Conservation (phyloP, 2,329 filamentous ascomycete species). For the Pseudogymnoascus sp. region DNA sequence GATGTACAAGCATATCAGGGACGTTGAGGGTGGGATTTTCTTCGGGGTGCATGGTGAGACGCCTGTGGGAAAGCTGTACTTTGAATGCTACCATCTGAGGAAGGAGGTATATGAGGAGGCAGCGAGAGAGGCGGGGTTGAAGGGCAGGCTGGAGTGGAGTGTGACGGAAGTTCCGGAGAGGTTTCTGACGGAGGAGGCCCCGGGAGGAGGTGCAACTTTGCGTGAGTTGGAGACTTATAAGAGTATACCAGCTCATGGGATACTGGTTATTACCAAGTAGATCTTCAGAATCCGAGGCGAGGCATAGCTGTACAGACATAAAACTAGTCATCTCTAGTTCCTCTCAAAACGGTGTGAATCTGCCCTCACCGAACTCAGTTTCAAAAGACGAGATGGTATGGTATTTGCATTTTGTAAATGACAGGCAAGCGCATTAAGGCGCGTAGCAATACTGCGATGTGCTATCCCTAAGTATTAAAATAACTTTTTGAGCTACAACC, state of each 20-base stretch:
- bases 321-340: background rate
- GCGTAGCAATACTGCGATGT: background rate
- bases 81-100: slow-evolving; percentile 25
- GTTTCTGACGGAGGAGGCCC: slow-evolving; percentile 17
- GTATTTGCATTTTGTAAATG: background rate
- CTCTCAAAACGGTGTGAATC: background rate
- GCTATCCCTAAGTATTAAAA: background rate
- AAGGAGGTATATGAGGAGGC: slow-evolving; percentile 26
- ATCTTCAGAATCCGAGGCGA: background rate
- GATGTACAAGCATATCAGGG: slow-evolving; percentile 12
- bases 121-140: slow-evolving; percentile 26
- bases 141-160: slow-evolving; percentile 23
- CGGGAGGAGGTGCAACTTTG: slow-evolving; percentile 20
- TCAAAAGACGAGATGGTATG: background rate
- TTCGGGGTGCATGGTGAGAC: slow-evolving; percentile 17
- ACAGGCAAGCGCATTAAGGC: background rate
- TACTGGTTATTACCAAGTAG: slow-evolving; percentile 22
- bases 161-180: slow-evolving; percentile 21
- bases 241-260: slow-evolving; percentile 20
- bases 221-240: slow-evolving; percentile 23
- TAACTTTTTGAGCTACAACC: background rate
- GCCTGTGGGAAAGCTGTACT: slow-evolving; percentile 19
- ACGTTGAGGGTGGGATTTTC: slow-evolving; percentile 21
- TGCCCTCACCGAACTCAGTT: background rate
- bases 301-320: background rate